These are phyloP conservation scores for Phyllosticta citriasiana DNA, from an alignment of 2,329 filamentous ascomycete species.

Conservation along the genomic window DNA sequence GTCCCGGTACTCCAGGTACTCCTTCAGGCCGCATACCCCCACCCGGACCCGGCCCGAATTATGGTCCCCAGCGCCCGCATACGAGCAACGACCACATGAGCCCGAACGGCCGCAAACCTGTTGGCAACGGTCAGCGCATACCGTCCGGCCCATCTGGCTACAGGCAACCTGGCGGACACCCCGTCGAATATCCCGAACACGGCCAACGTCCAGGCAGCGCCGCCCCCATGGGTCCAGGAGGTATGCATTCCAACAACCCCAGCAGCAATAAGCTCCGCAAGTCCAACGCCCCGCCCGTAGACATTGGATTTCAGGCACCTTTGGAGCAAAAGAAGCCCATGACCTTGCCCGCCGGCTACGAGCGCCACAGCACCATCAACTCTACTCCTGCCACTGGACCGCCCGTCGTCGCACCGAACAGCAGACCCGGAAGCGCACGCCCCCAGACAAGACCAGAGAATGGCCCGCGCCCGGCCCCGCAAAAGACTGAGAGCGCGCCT, in stretches of 20 bases:
- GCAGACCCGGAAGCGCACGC: background rate
- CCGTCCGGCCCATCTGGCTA: conserved; percentile 25
- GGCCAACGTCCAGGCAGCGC: conserved; percentile 30
- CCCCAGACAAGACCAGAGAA: background rate
- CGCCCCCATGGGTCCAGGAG: conserved; percentile 25
- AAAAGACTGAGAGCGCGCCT: conserved; percentile 7
- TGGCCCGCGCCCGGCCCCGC: background rate
- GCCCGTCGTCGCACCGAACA: background rate
- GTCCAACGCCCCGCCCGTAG: conserved; percentile 19
- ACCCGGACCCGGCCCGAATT: conserved; percentile 16
- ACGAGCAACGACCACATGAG: conserved; percentile 28
- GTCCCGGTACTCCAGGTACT: conserved; percentile 14
- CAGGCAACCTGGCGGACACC: conserved; percentile 29
- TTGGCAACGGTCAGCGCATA: conserved; percentile 15
- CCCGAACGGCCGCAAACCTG: conserved; percentile 18
- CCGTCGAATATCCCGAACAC: conserved; percentile 25
- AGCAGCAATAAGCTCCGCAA: conserved; percentile 36
- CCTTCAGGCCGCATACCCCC: conserved; percentile 16
- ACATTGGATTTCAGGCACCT: conserved; percentile 23
- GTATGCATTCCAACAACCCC: conserved; percentile 26
- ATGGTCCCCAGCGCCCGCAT: conserved; percentile 25
- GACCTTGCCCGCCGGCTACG: conserved; percentile 12
- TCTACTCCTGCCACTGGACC: conserved; percentile 1
- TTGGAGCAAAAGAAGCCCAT: conserved; percentile 26
- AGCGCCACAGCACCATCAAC: background rate